Base-by-base conservation (phyloP, 2,329 filamentous ascomycete species). In the Neoarthrinium moseri region DNA sequence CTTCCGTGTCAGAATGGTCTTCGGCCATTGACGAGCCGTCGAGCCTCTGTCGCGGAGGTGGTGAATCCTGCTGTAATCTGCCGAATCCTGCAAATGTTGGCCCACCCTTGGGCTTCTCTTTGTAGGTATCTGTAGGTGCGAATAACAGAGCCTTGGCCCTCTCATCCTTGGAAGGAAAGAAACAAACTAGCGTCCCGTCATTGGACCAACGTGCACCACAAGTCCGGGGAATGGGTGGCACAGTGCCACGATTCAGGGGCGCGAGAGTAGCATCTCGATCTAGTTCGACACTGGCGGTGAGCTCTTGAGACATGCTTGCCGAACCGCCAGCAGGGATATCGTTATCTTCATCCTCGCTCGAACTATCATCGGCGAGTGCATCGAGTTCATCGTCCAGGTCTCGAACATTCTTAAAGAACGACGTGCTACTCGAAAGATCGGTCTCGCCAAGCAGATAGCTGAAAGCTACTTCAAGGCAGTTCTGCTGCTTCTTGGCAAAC, bases 301-400 rank as follows among this genome's bases (percentile, higher is more conserved):
- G 68, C 52, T 84, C 81, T 51, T 83, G 80, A 6, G 81, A 84
- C 77, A 84, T 80, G 44, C 77, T 75, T 11, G 74, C 76, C 7
- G 76, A 79, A 15, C 73, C 75, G 4, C 75, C 75, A 2, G 73
- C 61, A 1, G 73, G 72, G 10, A 78, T 76, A 20, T 76, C 72
- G 36, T 72, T 72, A 18, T 91, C 89, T 53, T 91, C 88, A 49
- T 89, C 86, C 51, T 90, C 86, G 56, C 88, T 95, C 3, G 90
- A 96, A 54, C 89, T 92, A 53, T 94, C 89, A 47, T 88, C 87
- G 23, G 72, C 77, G 27, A 83, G 64, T 3, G 69, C 80, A 48
- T 77, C 78, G 5, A 80, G 58, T 37, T 75, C 73, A 56, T 81
- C 75, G 44, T 80, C 81, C 6, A 83, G 64, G 52, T 87, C 84